Base-by-base conservation (phyloP, 345 rosid species). In the Cochlearia excelsa region DNA sequence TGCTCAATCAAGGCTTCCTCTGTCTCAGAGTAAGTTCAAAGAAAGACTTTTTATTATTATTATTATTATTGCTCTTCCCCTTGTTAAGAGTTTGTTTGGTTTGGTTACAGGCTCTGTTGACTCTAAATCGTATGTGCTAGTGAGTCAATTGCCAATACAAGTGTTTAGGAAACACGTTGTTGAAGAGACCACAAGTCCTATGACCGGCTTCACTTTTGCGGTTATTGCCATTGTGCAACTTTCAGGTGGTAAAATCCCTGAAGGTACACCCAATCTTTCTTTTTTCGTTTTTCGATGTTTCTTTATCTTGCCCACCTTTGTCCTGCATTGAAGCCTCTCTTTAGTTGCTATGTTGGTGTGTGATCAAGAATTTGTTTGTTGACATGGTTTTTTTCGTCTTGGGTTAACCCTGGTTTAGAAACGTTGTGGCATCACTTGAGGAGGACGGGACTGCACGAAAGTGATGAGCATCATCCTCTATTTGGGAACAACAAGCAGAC, bases 361-460 rank as follows among this genome's bases (percentile, higher is more conserved):
- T 56, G 33, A 16, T 61, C 5, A 49, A 45, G 29, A 63, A 43
- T 34, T 42, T 33, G 29, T 33, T 49, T 58, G 33, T 58, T 52
- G 28, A 7, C 11, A 9, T 51, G 6, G 23, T 16, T 16, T 16
- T 16, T 16, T 51, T n/a, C 9, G 0, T 33, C 46, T 44, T 23
- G 4, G 33, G 9, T 66, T 41, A 3, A 23, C 40, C 26, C 11
- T 55, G 23, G 23, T 2, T 37, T 79, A 93, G 97, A 93, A 53
- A 77, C 69, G 35, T 78, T 89, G 30, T 93, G 99, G 97, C 82
- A 78, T 75, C 91, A 89, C 57, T 74, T 93, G 77, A 82, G 52
- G 69, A 78, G 82, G 40, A 59, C 87, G 84, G 92, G 94, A 44
- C 65, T 89, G 72, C 67, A 58, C 44, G 95, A 84, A 67, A 74